phyloP scores from a whole-genome alignment of 2,329 filamentous ascomycete species.

The Fusarium metavorans region DNA sequence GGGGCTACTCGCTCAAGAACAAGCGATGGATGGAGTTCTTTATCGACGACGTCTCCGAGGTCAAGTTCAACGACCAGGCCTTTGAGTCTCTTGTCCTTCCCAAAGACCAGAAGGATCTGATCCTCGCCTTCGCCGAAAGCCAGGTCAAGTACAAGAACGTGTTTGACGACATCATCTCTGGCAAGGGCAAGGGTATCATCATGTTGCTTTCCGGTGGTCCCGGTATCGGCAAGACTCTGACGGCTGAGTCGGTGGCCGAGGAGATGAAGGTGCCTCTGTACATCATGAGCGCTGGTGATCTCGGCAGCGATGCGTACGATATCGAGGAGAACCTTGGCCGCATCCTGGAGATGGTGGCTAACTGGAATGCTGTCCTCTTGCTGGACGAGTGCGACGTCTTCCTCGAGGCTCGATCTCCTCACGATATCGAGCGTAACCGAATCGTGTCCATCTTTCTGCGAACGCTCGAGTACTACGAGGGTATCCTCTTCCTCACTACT shows the following conservation, averaged over 20 bases:
- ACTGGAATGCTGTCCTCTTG: constrained; percentile 56
- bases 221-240: constrained; percentile 64
- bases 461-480: constrained; percentile 61
- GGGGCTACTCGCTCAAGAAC: constrained; percentile 62
- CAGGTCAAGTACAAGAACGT: constrained; percentile 56
- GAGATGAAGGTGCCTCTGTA: constrained; percentile 62
- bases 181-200: constrained; percentile 64
- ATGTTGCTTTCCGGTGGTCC: constrained; percentile 61
- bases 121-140: constrained; percentile 62
- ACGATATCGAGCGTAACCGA: constrained; percentile 50
- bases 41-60: constrained; percentile 58
- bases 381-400: constrained; percentile 57
- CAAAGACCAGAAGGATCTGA: constrained; percentile 62
- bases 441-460: constrained; percentile 56
- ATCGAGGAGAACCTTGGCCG: constrained; percentile 70
- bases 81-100: constrained; percentile 64
- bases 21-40: constrained; percentile 64
- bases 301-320: constrained; percentile 73
- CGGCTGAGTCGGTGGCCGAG: constrained; percentile 63
- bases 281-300: constrained; percentile 72
- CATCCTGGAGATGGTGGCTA: constrained; percentile 74
- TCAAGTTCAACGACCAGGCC: constrained; percentile 61
- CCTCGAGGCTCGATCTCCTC: constrained; percentile 52
- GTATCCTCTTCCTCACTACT: constrained; percentile 62
- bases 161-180: constrained; percentile 65